These are phyloP conservation scores for Microthlaspi erraticum DNA, from an alignment of 345 rosid species.

Conservation along the genomic window DNA sequence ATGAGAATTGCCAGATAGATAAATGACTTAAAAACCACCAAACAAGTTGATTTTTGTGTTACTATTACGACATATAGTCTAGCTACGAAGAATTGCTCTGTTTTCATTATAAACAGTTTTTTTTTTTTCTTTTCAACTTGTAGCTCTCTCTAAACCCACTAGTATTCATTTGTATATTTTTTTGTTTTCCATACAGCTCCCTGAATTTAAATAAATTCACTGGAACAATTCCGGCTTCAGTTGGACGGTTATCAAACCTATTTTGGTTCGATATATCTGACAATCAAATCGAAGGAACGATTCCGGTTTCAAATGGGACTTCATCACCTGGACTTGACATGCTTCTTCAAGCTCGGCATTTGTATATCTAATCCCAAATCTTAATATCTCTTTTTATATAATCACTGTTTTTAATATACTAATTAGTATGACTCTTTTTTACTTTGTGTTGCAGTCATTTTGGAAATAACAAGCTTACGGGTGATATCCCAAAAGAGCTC, in stretches of 20 bases:
- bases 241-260: constrained; percentile 68
- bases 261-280: constrained; percentile 87
- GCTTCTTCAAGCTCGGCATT: constrained; percentile 69
- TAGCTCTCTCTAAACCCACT: neutral
- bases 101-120: neutral
- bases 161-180: neutral
- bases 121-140: neutral
- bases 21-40: too few species aligned
- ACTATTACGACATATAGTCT: too few species aligned
- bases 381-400: neutral
- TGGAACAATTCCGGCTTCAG: constrained; percentile 75
- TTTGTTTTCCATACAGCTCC: constrained; percentile 57
- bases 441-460: constrained; percentile 61
- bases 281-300: constrained; percentile 65
- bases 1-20: too few species aligned
- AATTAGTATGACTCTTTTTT: constrained; percentile 13
- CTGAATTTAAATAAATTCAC: constrained; percentile 70
- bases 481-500: constrained; percentile 61
- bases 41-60: too few species aligned
- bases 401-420: neutral
- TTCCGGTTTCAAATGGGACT: constrained; percentile 77
- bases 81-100: too few species aligned
- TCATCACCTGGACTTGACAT: constrained; percentile 77
- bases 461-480: constrained; percentile 72
- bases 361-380: constrained; percentile 52